Base-by-base conservation (phyloP, 257 asterid species). In the Capsicum baccatum region DNA sequence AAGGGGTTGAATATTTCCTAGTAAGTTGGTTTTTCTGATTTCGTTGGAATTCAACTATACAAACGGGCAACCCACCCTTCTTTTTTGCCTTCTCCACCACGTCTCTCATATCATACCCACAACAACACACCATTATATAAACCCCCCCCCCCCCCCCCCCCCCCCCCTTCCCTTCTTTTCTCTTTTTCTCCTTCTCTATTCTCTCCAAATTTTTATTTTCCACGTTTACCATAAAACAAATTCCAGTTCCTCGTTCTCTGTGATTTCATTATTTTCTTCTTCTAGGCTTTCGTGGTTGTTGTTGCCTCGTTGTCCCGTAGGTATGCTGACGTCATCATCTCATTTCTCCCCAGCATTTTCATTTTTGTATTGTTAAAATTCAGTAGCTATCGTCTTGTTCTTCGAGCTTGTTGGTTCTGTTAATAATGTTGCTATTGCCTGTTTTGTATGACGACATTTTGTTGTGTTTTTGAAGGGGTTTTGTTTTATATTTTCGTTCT, bases 221-320 rank as follows among this genome's bases (percentile, higher is more conserved):
- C 44, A 39, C 44, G 44, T 58, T 62, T 17, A 64, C 64, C 54
- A 37, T 47, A 16, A 67, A 67, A 35, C 21, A 67, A 15, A 64
- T 64, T 63, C 42, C 81, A 64, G 71, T 64, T 47, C 81, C 86
- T 88, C 58, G 87, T 88, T 87, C 84, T 87, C 88, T 79, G 92
- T 86, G 84, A 84, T 44, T 42, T 4, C 16, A 14, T 60, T 26
- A 26, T 26, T 63, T 87, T 2, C 79, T 88, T 55, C 42, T 89
- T 82, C 86, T 86, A 79, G 71, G 39, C 17, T 83, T 87, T 78
- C n/a, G 15, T 57, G 26, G 35, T 62, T 33, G 33, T 26, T 52
- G 35, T 62, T 33, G 83, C 12, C 57, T 42, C 35, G 79, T 69
- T 13, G 78, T 74, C 33, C 50, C 37, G 12, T 60, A 87, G 88